Conservation (phyloP, 2,329 filamentous ascomycete genomes). For the Ophiostoma novo-ulmi region DNA sequence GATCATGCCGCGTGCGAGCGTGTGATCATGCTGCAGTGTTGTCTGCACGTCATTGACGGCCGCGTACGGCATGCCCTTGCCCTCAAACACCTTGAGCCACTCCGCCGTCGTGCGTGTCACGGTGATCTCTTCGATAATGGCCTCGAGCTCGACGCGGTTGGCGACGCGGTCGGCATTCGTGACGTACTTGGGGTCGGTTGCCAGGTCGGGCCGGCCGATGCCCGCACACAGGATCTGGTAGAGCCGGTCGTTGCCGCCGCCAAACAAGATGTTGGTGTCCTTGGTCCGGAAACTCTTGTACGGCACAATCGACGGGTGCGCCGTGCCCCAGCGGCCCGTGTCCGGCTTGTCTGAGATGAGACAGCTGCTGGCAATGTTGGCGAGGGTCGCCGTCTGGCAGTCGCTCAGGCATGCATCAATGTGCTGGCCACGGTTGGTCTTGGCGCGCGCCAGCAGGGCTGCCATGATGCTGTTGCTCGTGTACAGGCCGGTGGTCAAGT, state of each 20-base stretch:
- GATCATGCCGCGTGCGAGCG: constrained; percentile 81
- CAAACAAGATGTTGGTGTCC: constrained; percentile 65
- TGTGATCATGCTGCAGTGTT: constrained; percentile 79
- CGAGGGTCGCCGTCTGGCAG: constrained; percentile 87
- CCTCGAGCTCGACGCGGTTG: constrained; percentile 72
- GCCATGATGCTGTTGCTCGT: constrained; percentile 95
- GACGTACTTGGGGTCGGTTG: constrained; percentile 52
- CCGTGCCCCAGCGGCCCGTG: constrained; percentile 88
- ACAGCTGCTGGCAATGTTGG: constrained; percentile 92
- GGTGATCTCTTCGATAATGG: constrained; percentile 70
- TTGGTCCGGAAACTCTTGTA: constrained; percentile 78
- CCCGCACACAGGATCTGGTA: constrained; percentile 61
- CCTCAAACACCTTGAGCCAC: constrained; percentile 82
- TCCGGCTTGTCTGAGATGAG: constrained; percentile 85
- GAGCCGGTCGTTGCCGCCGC: constrained; percentile 66
- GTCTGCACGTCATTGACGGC: constrained; percentile 89
- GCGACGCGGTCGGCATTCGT: constrained; percentile 60
- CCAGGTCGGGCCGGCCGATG: constrained; percentile 56
- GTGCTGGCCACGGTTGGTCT: constrained; percentile 78
- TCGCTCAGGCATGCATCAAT: constrained; percentile 89
- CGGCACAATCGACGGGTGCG: constrained; percentile 96
- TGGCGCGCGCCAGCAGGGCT: constrained; percentile 69
- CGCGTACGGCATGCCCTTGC: constrained; percentile 85
- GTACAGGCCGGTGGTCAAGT: constrained; percentile 91
- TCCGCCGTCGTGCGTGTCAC: constrained; percentile 70